A percentile compares a stretch with the other conserved stretches of the same genome.
phyloP scores from a whole-genome alignment of 768 basidiomycete genomes.

The Saitozyma podzolica region DNA sequence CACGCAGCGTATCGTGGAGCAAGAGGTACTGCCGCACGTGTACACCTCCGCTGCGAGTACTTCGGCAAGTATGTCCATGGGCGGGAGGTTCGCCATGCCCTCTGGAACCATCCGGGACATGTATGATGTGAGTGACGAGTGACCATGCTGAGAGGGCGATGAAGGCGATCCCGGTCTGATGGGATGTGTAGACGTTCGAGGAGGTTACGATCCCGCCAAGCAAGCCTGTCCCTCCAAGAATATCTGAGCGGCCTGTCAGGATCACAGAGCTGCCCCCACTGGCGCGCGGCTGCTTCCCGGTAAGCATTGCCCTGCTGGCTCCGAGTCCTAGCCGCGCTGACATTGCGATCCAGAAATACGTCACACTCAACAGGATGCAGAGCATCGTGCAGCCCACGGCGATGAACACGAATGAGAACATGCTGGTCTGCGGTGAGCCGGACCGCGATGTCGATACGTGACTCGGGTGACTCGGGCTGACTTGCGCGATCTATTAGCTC shows the following conservation, averaged over 20 bases:
- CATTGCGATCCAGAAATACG: constrained; percentile 66
- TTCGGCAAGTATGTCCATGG: constrained; percentile 68
- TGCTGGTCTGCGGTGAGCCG: constrained; percentile 77
- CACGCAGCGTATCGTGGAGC: constrained; percentile 31
- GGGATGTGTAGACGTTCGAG: constrained; percentile 68
- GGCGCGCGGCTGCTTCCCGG: constrained; percentile 79
- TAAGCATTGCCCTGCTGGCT: constrained; percentile 53
- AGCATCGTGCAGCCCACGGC: constrained; percentile 92
- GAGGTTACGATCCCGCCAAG: constrained; percentile 89
- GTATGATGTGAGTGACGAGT: constrained; percentile 61
- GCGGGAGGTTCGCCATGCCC: constrained; percentile 77
- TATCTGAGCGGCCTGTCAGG: constrained; percentile 68
- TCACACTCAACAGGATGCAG: constrained; percentile 85
- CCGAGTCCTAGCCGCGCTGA: constrained; percentile 2
- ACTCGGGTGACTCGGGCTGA: background rate
- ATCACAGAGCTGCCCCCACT: constrained; percentile 74
- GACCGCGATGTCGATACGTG: background rate
- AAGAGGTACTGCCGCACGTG: constrained; percentile 73
- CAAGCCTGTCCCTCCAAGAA: constrained; percentile 69
- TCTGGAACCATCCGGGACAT: constrained; percentile 71
- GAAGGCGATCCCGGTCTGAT: constrained; percentile 7
- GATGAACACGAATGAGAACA: constrained; percentile 92
- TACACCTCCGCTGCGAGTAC: constrained; percentile 68
- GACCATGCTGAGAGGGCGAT: background rate
- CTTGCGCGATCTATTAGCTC: constrained; percentile 60